phyloP scores from a whole-genome alignment of 2,329 filamentous ascomycete species.

The Zarea fungicola region DNA sequence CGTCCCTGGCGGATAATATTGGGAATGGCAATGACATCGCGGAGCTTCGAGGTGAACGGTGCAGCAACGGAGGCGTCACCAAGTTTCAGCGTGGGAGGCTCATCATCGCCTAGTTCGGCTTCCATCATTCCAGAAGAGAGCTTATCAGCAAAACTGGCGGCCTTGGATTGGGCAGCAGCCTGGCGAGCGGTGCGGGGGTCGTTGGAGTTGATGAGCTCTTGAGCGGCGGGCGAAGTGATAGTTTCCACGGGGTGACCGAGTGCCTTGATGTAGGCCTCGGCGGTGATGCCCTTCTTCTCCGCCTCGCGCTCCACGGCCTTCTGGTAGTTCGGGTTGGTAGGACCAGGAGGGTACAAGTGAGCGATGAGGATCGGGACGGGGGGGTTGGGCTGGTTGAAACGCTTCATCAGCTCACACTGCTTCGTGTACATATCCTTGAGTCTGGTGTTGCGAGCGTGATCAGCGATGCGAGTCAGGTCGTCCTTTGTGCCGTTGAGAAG shows the following conservation, averaged over 20 bases:
- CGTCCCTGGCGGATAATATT: constrained; percentile 98
- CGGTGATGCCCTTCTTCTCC: constrained; percentile 65
- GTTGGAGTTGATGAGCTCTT: constrained; percentile 44
- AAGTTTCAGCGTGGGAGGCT: constrained; percentile 93
- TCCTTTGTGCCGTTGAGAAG: constrained; percentile 91
- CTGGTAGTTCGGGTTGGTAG: constrained; percentile 86
- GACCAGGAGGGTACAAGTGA: constrained; percentile 88
- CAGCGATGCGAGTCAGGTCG: constrained; percentile 84
- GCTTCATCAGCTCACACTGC: constrained; percentile 82
- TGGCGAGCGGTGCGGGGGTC: constrained; percentile 30
- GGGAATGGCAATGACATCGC: constrained; percentile 92
- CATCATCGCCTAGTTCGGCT: constrained; percentile 76
- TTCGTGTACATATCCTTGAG: constrained; percentile 99
- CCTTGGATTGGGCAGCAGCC: constrained; percentile 64
- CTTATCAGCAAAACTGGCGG: constrained; percentile 77
- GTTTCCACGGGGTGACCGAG: constrained; percentile 54
- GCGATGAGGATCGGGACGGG: constrained; percentile 90
- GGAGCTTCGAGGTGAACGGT: constrained; percentile 94
- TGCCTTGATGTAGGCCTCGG: constrained; percentile 50
- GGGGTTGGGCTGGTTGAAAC: constrained; percentile 91
- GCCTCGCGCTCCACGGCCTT: constrained; percentile 88
- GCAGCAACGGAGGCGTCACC: constrained; percentile 96
- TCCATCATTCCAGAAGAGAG: constrained; percentile 87
- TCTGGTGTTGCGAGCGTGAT: constrained; percentile 89
- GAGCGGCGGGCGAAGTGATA: constrained; percentile 61